These are phyloP conservation scores for Arxiozyma slooffiae DNA, from an alignment of 1,139 yeast genomes.

Conservation along the genomic window DNA sequence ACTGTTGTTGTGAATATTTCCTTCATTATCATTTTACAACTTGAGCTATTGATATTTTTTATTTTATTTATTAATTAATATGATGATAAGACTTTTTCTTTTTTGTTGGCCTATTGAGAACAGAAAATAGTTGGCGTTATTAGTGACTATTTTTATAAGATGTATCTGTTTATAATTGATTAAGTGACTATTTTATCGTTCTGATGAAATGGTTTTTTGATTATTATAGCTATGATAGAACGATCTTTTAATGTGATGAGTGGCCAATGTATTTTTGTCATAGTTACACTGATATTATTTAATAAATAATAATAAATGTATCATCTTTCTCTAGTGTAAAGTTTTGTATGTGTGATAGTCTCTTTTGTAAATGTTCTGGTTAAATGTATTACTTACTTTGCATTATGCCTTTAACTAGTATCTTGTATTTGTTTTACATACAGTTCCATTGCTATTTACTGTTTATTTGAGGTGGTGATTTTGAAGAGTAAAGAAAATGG, in stretches of 20 bases:
- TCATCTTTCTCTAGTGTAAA: background rate
- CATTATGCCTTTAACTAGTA: background rate
- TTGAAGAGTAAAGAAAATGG: background rate
- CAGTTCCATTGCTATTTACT: background rate
- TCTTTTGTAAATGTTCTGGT: background rate
- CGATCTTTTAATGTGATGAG: slow-evolving; percentile 31
- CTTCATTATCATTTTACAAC: background rate
- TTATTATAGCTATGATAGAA: slow-evolving; percentile 4
- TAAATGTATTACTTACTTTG: too few relatives aligned
- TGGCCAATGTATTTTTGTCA: slow-evolving; percentile 30
- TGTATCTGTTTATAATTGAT: slow-evolving; percentile 11
- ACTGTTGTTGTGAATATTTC: background rate
- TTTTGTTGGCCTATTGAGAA: slow-evolving; percentile 29
- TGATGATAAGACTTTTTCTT: slow-evolving; percentile 26
- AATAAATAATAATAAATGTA: background rate
- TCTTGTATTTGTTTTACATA: background rate
- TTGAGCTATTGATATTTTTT: background rate
- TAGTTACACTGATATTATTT: slow-evolving; percentile 31
- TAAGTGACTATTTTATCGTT: slow-evolving; percentile 9
- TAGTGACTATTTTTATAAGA: slow-evolving; percentile 10
- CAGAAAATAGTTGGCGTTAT: slow-evolving; percentile 22
- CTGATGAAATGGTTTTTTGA: slow-evolving; percentile 7
- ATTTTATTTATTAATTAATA: background rate
- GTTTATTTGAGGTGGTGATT: background rate
- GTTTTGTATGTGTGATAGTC: background rate